Percentiles rank a stretch among this genome's conserved stretches.
Evolutionary conservation across 148 eudicot species (phyloP).

Genomic region (Chenopodium formosanum): DNA sequence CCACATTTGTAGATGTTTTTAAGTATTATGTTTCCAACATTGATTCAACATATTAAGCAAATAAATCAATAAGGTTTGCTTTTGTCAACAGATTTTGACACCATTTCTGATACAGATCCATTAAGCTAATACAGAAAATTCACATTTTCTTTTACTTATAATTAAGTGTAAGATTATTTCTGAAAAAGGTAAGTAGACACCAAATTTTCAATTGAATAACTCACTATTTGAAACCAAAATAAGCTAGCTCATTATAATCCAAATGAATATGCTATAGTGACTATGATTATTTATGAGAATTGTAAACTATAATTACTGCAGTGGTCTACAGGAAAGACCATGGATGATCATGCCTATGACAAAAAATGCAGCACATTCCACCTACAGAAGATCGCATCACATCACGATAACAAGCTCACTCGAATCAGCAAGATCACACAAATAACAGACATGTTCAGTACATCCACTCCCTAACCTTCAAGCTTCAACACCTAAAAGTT

Average conservation of each 20-base stretch:
- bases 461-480: slow-evolving; percentile 90
- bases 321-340: slow-evolving; percentile 95
- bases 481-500: slow-evolving; percentile 85
- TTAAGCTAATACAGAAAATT: neutral
- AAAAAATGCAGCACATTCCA: slow-evolving; percentile 96
- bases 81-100: neutral
- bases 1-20: neutral
- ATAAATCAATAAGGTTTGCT: neutral
- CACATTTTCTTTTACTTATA: neutral
- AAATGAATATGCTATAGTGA: neutral
- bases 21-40: neutral
- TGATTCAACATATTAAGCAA: neutral
- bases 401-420: slow-evolving; percentile 59
- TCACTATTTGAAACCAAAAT: neutral
- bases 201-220: neutral
- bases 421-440: slow-evolving; percentile 87
- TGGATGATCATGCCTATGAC: slow-evolving; percentile 87
- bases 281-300: neutral
- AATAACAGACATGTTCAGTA: slow-evolving; percentile 84
- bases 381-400: slow-evolving; percentile 63
- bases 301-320: slow-evolving; percentile 57
- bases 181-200: neutral
- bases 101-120: neutral
- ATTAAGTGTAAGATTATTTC: neutral
- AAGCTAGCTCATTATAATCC: neutral